These are phyloP conservation scores for Arxiozyma slooffiae DNA, from an alignment of 1,139 yeast species.

Conservation along the genomic window DNA sequence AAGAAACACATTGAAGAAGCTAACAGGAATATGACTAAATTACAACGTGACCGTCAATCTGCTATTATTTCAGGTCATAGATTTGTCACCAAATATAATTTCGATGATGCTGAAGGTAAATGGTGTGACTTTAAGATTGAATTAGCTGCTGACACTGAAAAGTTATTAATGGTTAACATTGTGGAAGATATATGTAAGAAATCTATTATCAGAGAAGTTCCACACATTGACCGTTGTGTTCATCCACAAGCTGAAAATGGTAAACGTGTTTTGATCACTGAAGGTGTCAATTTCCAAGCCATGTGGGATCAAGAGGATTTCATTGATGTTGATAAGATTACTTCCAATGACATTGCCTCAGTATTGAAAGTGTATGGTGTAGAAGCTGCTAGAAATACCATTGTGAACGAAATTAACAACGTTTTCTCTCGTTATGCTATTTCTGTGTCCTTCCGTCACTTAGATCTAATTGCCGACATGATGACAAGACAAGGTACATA, in stretches of 20 bases:
- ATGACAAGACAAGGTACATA: slow-evolving; percentile 99
- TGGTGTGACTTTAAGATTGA: slow-evolving; percentile 91
- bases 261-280: slow-evolving; percentile 75
- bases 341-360: slow-evolving; percentile 87
- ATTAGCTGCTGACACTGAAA: slow-evolving; percentile 77
- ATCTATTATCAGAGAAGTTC: slow-evolving; percentile 88
- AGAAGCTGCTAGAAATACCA: slow-evolving; percentile 96
- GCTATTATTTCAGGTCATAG: slow-evolving; percentile 67
- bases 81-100: slow-evolving; percentile 69
- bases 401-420: slow-evolving; percentile 89
- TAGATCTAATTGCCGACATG: slow-evolving; percentile 95
- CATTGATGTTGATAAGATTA: slow-evolving; percentile 75
- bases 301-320: slow-evolving; percentile 98
- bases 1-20: slow-evolving; percentile 27
- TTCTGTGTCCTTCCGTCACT: slow-evolving; percentile 83
- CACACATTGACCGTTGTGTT: slow-evolving; percentile 85
- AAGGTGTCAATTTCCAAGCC: slow-evolving; percentile 94
- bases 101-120: slow-evolving; percentile 78
- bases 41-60: slow-evolving; percentile 75
- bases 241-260: slow-evolving; percentile 68
- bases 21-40: slow-evolving; percentile 38
- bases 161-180: slow-evolving; percentile 93
- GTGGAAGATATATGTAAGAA: slow-evolving; percentile 85
- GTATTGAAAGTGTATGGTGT: slow-evolving; percentile 92
- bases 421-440: slow-evolving; percentile 97